Conservation (phyloP, 2,329 filamentous ascomycete species). For the Alternaria brassicae region DNA sequence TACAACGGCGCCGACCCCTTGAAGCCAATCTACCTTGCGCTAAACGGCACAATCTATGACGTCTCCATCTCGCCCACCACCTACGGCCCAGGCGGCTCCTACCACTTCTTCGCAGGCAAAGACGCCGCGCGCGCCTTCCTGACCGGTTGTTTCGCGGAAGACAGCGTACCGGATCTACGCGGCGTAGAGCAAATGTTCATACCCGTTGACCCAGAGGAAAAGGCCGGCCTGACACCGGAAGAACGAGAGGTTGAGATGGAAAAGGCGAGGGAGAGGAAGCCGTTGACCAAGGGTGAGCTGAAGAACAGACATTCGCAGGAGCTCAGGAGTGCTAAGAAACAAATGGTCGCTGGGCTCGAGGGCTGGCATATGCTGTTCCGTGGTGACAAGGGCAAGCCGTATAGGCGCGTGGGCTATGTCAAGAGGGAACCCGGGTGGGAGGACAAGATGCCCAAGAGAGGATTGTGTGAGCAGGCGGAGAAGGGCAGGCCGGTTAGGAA, state of each 20-base stretch:
- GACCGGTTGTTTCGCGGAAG: constrained; percentile 89
- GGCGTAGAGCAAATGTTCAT: constrained; percentile 87
- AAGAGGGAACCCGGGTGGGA: constrained; percentile 68
- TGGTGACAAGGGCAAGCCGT: constrained; percentile 74
- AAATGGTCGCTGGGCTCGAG: constrained; percentile 71
- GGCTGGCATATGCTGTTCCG: constrained; percentile 86
- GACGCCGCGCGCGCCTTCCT: constrained; percentile 91
- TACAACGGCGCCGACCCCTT: constrained; percentile 79
- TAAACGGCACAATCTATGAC: constrained; percentile 88
- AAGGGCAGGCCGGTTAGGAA: constrained; percentile 67
- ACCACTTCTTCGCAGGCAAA: constrained; percentile 83
- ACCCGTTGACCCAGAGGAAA: constrained; percentile 66
- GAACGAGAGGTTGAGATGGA: constrained; percentile 38
- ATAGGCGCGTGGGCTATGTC: constrained; percentile 79
- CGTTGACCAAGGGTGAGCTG: constrained; percentile 42
- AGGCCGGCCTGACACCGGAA: constrained; percentile 27
- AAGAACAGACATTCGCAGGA: constrained; percentile 69
- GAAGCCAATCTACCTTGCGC: constrained; percentile 86
- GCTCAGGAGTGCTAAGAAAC: constrained; percentile 66
- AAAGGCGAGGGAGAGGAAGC: constrained; percentile 30
- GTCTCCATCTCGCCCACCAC: constrained; percentile 66
- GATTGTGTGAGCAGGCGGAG: constrained; percentile 74
- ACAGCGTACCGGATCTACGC: constrained; percentile 81
- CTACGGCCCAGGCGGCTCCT: constrained; percentile 77
- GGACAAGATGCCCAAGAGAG: constrained; percentile 62